phyloP scores from a whole-genome alignment of 805 yeast genomes.

The Phaffomyces opuntiae region DNA sequence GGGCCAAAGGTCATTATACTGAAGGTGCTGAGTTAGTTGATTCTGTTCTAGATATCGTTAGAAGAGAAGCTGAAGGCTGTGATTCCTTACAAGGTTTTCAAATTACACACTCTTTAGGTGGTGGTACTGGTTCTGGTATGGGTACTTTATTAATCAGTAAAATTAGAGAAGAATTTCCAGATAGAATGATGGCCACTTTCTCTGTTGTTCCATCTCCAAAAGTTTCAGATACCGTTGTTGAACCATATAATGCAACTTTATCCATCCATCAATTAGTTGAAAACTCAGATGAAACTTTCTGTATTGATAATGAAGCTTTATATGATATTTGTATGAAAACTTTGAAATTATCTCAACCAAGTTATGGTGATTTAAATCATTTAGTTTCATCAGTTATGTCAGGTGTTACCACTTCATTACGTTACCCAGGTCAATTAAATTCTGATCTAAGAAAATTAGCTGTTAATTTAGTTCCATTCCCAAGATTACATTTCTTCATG shows the following conservation, averaged over 20 bases:
- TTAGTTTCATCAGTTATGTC: slow-evolving; percentile 97
- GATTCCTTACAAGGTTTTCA: slow-evolving; percentile 96
- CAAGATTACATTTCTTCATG: slow-evolving; percentile 98
- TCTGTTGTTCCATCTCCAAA: slow-evolving; percentile 99
- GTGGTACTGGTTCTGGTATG: slow-evolving; percentile 99
- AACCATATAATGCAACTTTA: slow-evolving; percentile 95
- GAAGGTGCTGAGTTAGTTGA: slow-evolving; percentile 94
- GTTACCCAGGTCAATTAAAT: slow-evolving; percentile 95
- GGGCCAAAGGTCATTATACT: slow-evolving; percentile 98
- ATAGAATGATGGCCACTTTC: slow-evolving; percentile 94
- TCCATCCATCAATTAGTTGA: slow-evolving; percentile 96
- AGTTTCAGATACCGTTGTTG: slow-evolving; percentile 93
- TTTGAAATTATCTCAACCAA: slow-evolving; percentile 86
- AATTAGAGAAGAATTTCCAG: slow-evolving; percentile 87
- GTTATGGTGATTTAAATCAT: slow-evolving; percentile 77
- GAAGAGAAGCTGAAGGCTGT: slow-evolving; percentile 95
- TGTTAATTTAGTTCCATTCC: slow-evolving; percentile 97
- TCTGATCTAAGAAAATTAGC: slow-evolving; percentile 98
- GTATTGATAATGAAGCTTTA: slow-evolving; percentile 98
- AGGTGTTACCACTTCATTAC: slow-evolving; percentile 93
- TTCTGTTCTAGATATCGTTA: slow-evolving; percentile 88
- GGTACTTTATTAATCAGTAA: slow-evolving; percentile 92
- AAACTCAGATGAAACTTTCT: slow-evolving; percentile 97
- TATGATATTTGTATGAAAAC: slow-evolving; percentile 97
- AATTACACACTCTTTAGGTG: slow-evolving; percentile 96